These are phyloP conservation scores for Kockiozyma suomiensis DNA, from an alignment of 805 yeast genomes.

Conservation along the genomic window DNA sequence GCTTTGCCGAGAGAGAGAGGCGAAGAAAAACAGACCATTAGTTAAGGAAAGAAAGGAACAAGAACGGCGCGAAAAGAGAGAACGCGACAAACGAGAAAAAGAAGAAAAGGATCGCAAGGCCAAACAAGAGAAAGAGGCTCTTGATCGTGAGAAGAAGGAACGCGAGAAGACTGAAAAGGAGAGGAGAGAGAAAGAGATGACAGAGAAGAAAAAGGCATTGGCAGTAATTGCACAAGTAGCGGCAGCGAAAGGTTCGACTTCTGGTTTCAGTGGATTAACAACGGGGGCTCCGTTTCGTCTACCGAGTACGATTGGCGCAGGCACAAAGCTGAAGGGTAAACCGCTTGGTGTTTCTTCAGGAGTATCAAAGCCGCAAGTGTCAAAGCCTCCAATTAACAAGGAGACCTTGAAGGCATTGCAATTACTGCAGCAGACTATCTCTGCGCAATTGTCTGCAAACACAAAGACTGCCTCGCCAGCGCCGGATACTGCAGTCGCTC, in stretches of 20 bases:
- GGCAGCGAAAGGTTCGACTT: slow-evolving; percentile 15
- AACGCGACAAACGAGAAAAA: slow-evolving; percentile 38
- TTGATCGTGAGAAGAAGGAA: slow-evolving; percentile 36
- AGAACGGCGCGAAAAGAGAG: slow-evolving; percentile 50
- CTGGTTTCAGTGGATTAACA: neutral
- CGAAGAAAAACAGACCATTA: slow-evolving; percentile 56
- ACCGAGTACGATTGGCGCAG: neutral
- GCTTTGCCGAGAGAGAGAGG: slow-evolving; percentile 79
- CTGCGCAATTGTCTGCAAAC: slow-evolving; percentile 56
- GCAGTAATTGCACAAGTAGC: slow-evolving; percentile 30
- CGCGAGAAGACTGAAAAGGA: slow-evolving; percentile 21
- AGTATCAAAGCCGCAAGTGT: slow-evolving; percentile 17
- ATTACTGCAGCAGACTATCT: slow-evolving; percentile 82
- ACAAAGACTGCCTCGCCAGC: neutral
- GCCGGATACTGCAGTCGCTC: neutral
- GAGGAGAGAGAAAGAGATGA: slow-evolving; percentile 33
- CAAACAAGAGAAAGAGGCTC: slow-evolving; percentile 38
- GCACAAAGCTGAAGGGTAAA: neutral
- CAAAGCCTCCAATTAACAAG: slow-evolving; percentile 38
- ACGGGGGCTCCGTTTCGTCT: neutral
- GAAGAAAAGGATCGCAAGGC: slow-evolving; percentile 46
- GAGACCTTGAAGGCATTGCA: slow-evolving; percentile 76
- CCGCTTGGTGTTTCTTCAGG: slow-evolving; percentile 19
- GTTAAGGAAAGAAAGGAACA: slow-evolving; percentile 64
- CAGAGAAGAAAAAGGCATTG: slow-evolving; percentile 32